Base-by-base conservation (phyloP, 1,284 basidiomycete genomes). In the Microbotryum intermedium region DNA sequence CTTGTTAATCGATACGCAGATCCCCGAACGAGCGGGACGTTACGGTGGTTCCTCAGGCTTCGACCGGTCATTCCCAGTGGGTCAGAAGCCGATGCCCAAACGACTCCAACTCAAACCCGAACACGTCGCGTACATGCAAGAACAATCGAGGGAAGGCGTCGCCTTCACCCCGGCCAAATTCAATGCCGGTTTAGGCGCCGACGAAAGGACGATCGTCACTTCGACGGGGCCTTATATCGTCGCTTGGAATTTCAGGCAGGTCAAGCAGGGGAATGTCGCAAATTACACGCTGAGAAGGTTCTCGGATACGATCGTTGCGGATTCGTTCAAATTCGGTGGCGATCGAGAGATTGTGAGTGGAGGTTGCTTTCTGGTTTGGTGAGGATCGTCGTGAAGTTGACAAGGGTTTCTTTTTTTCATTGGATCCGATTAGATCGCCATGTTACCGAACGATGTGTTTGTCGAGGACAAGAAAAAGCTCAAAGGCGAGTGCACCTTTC, bases 191-290 rank as follows among this genome's bases (percentile, higher is more conserved):
- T 80, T 87, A 71, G 63, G 61, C 28, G 57, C 58, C 30, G 83
- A 86, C 56, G 94, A 98, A 78, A 94, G 90, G 72, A 90, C 90
- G 7, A 98, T 98, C 67, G 87, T 98, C 57, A 98, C 95, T 0
- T 91, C 90, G 10, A 94, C 88, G 0, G 95, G 94, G n/a, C 84
- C 87, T 69, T 98, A 86, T 72, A 88, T 98, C 65, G 60, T 72
- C 50, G 66, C 68, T 11, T 67, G 74, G 72, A 92, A 97, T 81
- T 94, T 98, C 75, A 83, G 82, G 50, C 90, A 92, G 69, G 88
- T 97, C 69, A 97, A 94, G 81, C 86, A 87, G 75, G 93, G 93
- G 58, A 82, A 84, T 55, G 79, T 87, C 48, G 88, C 93, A 75
- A 87, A 87, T 73, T 97, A 97, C 73, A 90, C 94, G 71, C 93